phyloP scores from a whole-genome alignment of 768 basidiomycete species.

The Rhodocollybia butyracea region DNA sequence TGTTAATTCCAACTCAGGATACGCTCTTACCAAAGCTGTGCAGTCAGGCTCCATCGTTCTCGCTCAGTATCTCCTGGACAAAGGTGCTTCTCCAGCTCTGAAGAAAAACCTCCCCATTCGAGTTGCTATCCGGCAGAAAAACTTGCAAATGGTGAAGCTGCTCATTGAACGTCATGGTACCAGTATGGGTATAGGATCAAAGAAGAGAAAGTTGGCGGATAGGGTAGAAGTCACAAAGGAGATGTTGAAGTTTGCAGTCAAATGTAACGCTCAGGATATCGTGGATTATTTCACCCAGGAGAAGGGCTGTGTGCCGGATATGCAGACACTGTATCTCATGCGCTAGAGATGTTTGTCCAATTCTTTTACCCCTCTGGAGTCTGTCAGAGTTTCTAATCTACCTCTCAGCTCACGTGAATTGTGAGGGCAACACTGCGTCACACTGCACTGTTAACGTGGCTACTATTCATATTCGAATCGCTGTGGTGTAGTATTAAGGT shows the following conservation, averaged over 20 bases:
- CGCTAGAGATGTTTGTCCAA: too few relatives aligned
- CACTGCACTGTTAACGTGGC: too few relatives aligned
- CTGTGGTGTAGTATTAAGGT: too few relatives aligned
- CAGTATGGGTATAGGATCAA: conserved; percentile 24
- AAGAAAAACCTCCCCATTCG: conserved; percentile 65
- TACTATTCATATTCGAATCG: too few relatives aligned
- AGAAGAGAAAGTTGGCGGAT: conserved; percentile 58
- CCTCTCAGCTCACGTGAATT: too few relatives aligned
- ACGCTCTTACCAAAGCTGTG: conserved; percentile 79
- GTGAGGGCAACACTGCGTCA: too few relatives aligned
- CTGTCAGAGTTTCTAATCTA: too few relatives aligned
- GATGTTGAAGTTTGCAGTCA: conserved; percentile 68
- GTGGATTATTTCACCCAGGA: conserved; percentile 66
- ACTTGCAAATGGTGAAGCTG: conserved; percentile 65
- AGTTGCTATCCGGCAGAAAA: conserved; percentile 71
- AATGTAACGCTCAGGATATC: conserved; percentile 63
- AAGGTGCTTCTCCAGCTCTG: conserved; percentile 66
- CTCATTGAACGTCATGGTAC: conserved; percentile 61
- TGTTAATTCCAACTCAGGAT: conserved; percentile 72
- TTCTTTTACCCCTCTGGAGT: too few relatives aligned
- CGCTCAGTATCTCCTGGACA: conserved; percentile 63
- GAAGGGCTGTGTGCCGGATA: conserved; percentile 71
- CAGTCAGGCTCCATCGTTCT: conserved; percentile 61
- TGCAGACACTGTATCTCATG: conserved; percentile 54
- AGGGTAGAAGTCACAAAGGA: conserved; percentile 47